phyloP scores from a whole-genome alignment of 148 eudicot species.

The Diospyros kaki region DNA sequence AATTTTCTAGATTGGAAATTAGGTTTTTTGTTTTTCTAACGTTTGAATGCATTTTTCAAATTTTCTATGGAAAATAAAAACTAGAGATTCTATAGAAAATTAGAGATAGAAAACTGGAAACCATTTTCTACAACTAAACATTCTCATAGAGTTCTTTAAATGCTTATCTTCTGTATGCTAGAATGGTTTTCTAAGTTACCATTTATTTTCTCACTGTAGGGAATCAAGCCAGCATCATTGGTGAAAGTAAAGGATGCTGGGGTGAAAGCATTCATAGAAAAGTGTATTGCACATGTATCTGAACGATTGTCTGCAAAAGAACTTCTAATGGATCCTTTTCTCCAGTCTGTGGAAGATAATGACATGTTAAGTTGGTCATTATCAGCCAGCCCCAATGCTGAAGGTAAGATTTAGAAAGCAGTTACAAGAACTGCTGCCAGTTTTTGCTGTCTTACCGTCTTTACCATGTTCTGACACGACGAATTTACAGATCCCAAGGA shows the following conservation, averaged over 20 bases:
- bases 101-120: too few relatives aligned
- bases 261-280: conserved; percentile 68
- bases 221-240: conserved; percentile 79
- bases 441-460: conserved; percentile 6
- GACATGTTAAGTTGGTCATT: conserved; percentile 36
- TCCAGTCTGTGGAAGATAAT: conserved; percentile 43
- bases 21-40: too few relatives aligned
- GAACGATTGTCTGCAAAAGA: conserved; percentile 68
- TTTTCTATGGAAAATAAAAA: too few relatives aligned
- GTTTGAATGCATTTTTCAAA: too few relatives aligned
- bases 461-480: conserved; percentile 14
- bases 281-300: conserved; percentile 69
- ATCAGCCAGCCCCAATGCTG: conserved; percentile 19
- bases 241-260: conserved; percentile 70
- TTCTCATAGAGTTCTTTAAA: neutral
- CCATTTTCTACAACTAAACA: too few relatives aligned
- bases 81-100: too few relatives aligned
- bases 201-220: conserved; percentile 34
- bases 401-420: conserved; percentile 34
- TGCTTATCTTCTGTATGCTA: conserved; percentile 10
- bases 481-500: conserved; percentile 36
- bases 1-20: too few relatives aligned
- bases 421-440: neutral
- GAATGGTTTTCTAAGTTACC: conserved; percentile 1
- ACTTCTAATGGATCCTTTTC: conserved; percentile 73